phyloP scores from a whole-genome alignment of 768 basidiomycete species.

The Amanita rubescens region DNA sequence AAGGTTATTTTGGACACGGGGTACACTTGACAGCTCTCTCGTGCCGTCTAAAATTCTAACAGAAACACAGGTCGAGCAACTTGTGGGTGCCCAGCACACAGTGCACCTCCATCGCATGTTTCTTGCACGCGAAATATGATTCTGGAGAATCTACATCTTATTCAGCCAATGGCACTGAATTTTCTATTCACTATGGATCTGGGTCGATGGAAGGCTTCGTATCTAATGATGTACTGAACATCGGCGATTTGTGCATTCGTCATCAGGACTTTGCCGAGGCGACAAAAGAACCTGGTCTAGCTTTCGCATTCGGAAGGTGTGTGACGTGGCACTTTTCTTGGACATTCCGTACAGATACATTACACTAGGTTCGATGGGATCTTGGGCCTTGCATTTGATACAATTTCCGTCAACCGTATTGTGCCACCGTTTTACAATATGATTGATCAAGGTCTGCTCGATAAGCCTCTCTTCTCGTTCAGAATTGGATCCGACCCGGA shows the following conservation, averaged over 20 bases:
- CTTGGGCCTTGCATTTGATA: conserved; percentile 89
- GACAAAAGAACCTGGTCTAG: conserved; percentile 90
- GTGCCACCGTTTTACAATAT: conserved; percentile 93
- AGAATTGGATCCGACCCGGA: conserved; percentile 84
- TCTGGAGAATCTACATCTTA: conserved; percentile 71
- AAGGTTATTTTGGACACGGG: conserved; percentile 95
- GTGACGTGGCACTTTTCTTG: conserved; percentile 21
- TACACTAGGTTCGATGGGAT: conserved; percentile 84
- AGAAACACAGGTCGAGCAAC: conserved; percentile 65
- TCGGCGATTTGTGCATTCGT: conserved; percentile 76
- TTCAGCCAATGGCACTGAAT: conserved; percentile 83
- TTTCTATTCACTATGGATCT: conserved; percentile 90
- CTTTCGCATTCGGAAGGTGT: conserved; percentile 94
- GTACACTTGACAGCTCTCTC: conserved; percentile 24
- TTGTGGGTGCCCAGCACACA: conserved; percentile 84
- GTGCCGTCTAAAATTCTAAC: conserved; percentile 6
- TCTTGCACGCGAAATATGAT: conserved; percentile 92
- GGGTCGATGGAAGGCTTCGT: conserved; percentile 97
- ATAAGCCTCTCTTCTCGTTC: conserved; percentile 90
- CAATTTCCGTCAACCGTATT: conserved; percentile 90
- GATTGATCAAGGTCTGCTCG: conserved; percentile 75
- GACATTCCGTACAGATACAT: neutral
- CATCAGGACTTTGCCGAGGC: conserved; percentile 91
- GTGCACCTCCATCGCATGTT: conserved; percentile 88
- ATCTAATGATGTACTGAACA: conserved; percentile 70